Base-by-base conservation (phyloP, 2,329 filamentous ascomycete species). In the Neoscytalidium dimidiatum region DNA sequence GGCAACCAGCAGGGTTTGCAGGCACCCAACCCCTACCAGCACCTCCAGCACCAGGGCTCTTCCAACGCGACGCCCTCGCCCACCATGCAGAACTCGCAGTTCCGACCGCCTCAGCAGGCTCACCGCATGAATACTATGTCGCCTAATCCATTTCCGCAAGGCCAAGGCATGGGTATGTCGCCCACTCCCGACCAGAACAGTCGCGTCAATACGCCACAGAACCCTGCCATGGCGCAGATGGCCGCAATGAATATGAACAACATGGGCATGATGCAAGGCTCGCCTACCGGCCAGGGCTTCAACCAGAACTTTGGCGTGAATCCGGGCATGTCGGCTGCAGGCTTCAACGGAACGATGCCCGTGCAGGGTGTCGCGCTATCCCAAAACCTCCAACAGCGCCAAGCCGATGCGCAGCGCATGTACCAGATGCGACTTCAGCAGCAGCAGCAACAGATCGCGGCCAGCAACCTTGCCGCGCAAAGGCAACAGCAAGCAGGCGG, bases 61-160 rank as follows among this genome's bases (percentile, higher is more conserved):
- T 85, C 88, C 58, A 95, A 93, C 77, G 90, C 92, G 67, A 97
- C 92, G 43, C 94, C 94, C 11, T 98, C 95, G 6, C 95, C 95
- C 29, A 94, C 96, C 68, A 93, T 97, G 87, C 87, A 88, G 67
- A 93, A 90, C 74, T 94, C 96, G 73, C 85, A 87, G 62, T 88
- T 87, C 78, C 83, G 78, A 64, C 91, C 73, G 85, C 88, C 90
- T 14, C 89, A 90, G 43, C 91, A 93, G 74, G 84, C 75, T 14
- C 78, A 80, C 68, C 72, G 93, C 73, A 92, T 98, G 77, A 90
- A 93, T 69, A 97, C 94, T 51, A 90, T 92, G 48, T 98, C 95
- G 33, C 94, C 95, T 3, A 94, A 95, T 77, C 92, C 92, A 0
- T 97, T 96, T 76, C 94, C 91, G 1, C 91, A 91, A 17, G 85